phyloP scores from a whole-genome alignment of 2,329 filamentous ascomycete genomes.

The Claviceps cyperi region DNA sequence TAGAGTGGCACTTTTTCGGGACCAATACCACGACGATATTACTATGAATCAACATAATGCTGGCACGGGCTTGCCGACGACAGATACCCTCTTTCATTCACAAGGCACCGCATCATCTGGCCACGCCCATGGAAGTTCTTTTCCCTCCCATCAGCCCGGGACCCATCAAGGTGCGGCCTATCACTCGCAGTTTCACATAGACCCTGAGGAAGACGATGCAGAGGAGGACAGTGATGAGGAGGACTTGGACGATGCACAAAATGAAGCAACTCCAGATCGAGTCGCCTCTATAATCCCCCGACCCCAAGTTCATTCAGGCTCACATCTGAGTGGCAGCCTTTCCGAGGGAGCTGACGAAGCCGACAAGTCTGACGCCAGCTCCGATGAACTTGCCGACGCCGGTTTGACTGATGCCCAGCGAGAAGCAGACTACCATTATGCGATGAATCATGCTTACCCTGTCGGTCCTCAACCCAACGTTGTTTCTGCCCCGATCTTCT shows the following conservation, averaged over 20 bases:
- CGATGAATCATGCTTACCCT: conserved; percentile 2
- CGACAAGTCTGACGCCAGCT: neutral
- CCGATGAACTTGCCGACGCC: neutral
- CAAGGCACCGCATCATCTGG: conserved; percentile 4
- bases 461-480: neutral
- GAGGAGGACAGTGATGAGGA: conserved; percentile 14
- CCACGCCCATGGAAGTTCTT: neutral
- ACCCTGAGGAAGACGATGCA: conserved; percentile 13
- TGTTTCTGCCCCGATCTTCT: neutral
- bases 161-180: neutral
- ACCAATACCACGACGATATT: conserved; percentile 1
- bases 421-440: conserved; percentile 5
- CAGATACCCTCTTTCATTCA: conserved; percentile 5
- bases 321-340: neutral
- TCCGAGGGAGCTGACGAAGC: neutral
- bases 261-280: conserved; percentile 15
- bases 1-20: neutral
- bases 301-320: neutral
- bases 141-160: neutral
- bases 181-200: conserved; percentile 3
- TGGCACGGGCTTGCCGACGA: conserved; percentile 1
- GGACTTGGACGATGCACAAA: conserved; percentile 22
- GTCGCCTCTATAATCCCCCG: neutral
- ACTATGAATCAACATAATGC: conserved; percentile 2
- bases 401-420: conserved; percentile 3